A percentile compares a stretch with the other conserved stretches of the same genome.
These are phyloP conservation scores for Chrysophaeum taylorii DNA, from an alignment of 352 stramenopile genomes.

Conservation along the genomic window DNA sequence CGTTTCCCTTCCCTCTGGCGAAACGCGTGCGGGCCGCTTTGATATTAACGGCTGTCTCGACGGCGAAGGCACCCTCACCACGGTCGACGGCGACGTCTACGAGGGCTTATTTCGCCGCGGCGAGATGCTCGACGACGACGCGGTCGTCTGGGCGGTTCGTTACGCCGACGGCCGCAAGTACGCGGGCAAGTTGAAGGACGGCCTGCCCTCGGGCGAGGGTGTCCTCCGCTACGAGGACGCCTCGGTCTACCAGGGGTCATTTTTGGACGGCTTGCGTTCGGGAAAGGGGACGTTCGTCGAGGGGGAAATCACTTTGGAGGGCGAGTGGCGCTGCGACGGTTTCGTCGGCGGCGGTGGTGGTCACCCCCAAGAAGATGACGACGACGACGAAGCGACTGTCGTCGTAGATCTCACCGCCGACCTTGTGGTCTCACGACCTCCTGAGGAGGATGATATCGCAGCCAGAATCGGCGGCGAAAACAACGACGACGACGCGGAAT, in stretches of 20 bases:
- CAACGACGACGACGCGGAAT: neutral
- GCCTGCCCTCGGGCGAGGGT: neutral
- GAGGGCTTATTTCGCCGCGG: neutral
- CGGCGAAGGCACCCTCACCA: neutral
- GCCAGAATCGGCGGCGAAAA: neutral
- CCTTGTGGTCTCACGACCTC: neutral
- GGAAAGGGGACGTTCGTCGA: neutral
- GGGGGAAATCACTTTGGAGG: neutral
- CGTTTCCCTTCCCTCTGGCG: no score
- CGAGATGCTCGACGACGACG: neutral
- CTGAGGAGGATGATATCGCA: neutral
- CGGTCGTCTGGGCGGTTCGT: neutral
- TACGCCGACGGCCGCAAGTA: neutral
- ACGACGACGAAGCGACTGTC: neutral
- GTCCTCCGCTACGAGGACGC: neutral
- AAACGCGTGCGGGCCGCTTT: neutral
- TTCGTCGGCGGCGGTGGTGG: neutral
- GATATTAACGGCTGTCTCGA: neutral
- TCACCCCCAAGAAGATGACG: neutral
- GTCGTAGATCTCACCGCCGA: neutral
- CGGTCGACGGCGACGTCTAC: neutral
- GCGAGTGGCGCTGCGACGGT: constrained; percentile 1
- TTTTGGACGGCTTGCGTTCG: neutral
- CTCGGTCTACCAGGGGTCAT: neutral
- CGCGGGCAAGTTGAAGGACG: neutral